Evolutionary conservation across 257 asterid species (phyloP), one percentile per base, ranked within the genome.

Genomic region (Nicotiana knightiana): DNA sequence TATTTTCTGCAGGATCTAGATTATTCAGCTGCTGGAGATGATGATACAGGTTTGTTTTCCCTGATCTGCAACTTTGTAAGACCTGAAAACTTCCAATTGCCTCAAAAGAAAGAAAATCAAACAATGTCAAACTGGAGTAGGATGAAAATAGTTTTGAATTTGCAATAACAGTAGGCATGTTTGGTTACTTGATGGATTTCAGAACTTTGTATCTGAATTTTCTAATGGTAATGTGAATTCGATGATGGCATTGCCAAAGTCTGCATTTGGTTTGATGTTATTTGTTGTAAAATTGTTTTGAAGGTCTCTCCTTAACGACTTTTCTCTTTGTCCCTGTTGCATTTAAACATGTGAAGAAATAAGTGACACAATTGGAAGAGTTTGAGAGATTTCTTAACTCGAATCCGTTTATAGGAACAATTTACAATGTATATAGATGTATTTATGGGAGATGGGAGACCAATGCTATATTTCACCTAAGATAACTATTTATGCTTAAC

Each of bases 41-140:
- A 88, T 63, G 97, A 94, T 85, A 91, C 97, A 93, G 98, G 98
- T 93, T 84, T 81, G 66, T 66, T 57, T 84, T 83, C 51, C 83
- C 76, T 70, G 58, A 26, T 67, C 73, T 58, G 65, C 75, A 77
- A 18, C 71, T 63, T 76, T 71, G 16, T 35, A 75, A 8, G 35
- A 51, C 63, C 28, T 26, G 24, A 75, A 75, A 26, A 26, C 26
- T 75, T 26, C 9, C 43, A 48, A 75, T 75, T 26, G 79, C 28
- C 63, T 75, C 9, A 28, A 75, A 75, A 26, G 26, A 75, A 51
- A 5, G 35, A 26, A 15, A 71, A 73, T 12, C 3, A 24, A 70
- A 43, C 46, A 43, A 73, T 51, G 28, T 51, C 63, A 15, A 51
- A 26, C 32, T 26, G 13, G 37, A 71, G 3, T 71, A 15, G 79